Base-by-base conservation (phyloP, 768 basidiomycete genomes). In the Tulasnella calospora region DNA sequence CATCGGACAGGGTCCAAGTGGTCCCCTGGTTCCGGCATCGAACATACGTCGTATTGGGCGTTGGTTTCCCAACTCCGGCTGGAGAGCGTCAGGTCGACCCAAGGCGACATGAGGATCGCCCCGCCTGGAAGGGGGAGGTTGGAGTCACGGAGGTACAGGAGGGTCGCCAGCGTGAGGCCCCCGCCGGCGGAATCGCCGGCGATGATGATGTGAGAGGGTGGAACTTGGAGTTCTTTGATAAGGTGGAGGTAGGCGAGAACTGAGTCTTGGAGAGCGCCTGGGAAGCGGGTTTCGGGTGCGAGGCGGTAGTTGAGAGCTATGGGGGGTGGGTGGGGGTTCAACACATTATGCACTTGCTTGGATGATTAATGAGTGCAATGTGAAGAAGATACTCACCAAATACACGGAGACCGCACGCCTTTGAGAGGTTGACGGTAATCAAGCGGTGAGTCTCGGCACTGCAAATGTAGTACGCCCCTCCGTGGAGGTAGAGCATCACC, bases 51-150 rank as follows among this genome's bases (percentile, higher is more conserved):
- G 83, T 87, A 96, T n/a, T 88, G 85, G 36, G 92, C 90, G 83
- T 98, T 98, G 77, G 92, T 93, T 40, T 97, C 95, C 95, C 97
- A 99, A n/a, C 95, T 97, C 77, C 96, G 94, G 83, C 96, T 98
- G 81, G 95, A 96, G 90, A 98, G 94, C 0, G 98, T 98, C 80
- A 99, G 85, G 84, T 97, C 95, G 81, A 97, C 95, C 96, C 96
- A 98, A 6, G 96, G 96, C 33, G 92, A 95, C 89, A 99, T 91
- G 51, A 98, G 84, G 38, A 99, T 94, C 10, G 92, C 92, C 4
- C 92, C 94, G 38, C 92, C 89, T 12, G 97, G 97, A 7, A 97
- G 82, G 0, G 92, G 89, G 83, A 97, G 96, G 21, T 87, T 85
- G 81, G 96, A 92, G 82, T 99, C 97, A n/a, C 97, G 88, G 23